Conservation (phyloP, 2,329 filamentous ascomycete genomes). For the Aspergillus pseudotamarii region DNA sequence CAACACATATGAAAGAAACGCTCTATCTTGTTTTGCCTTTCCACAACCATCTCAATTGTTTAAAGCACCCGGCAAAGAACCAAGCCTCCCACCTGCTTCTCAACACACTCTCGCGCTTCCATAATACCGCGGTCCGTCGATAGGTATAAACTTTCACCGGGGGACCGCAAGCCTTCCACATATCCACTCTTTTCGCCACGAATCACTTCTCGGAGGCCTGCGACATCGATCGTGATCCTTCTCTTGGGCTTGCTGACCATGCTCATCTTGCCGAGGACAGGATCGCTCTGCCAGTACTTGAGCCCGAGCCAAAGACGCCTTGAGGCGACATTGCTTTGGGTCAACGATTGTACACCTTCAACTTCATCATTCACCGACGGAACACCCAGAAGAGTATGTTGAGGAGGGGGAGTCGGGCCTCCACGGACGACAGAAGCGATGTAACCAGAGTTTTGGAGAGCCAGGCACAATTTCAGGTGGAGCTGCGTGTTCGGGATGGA, state of each 20-base stretch:
- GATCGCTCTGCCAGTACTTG: constrained; percentile 84
- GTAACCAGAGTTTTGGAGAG: constrained; percentile 81
- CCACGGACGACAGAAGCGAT: constrained; percentile 77
- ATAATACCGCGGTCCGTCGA: constrained; percentile 76
- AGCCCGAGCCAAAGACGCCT: constrained; percentile 84
- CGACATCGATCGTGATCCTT: constrained; percentile 66
- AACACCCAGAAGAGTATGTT: constrained; percentile 56
- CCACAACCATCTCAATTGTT: not conserved
- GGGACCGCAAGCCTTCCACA: constrained; percentile 69
- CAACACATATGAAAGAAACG: constrained; percentile 21
- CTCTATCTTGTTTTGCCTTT: constrained; percentile 12
- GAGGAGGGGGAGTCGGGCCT: constrained; percentile 61
- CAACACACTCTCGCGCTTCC: constrained; percentile 80
- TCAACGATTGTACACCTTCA: constrained; percentile 56
- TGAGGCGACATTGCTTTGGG: constrained; percentile 69
- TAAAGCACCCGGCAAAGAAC: constrained; percentile 68
- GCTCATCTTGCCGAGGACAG: constrained; percentile 70
- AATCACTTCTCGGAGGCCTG: constrained; percentile 65
- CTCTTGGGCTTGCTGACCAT: constrained; percentile 75
- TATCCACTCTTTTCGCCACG: constrained; percentile 68
- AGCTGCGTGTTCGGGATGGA: constrained; percentile 80
- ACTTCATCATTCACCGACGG: constrained; percentile 44
- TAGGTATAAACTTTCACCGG: constrained; percentile 83
- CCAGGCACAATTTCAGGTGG: constrained; percentile 74
- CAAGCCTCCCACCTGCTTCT: constrained; percentile 77